Evolutionary conservation across 305 asterid species (phyloP).

Genomic region (Petunia hybrid): DNA sequence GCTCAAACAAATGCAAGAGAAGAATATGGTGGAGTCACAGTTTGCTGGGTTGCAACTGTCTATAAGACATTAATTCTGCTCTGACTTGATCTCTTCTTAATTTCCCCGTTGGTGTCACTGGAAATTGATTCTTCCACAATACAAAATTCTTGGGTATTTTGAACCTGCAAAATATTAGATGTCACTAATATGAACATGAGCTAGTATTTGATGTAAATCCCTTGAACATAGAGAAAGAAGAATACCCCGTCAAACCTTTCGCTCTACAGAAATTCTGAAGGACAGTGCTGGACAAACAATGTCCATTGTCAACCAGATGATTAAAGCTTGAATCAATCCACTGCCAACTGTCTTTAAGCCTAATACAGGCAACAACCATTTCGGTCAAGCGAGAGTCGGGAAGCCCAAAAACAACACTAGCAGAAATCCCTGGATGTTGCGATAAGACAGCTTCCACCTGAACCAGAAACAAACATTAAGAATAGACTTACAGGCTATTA

Average conservation of each 20-base stretch:
- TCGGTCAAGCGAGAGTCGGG: conserved; percentile 78
- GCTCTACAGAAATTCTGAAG: conserved; percentile 73
- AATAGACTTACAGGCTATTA: background rate
- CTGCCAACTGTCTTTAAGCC: conserved; percentile 65
- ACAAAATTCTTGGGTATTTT: conserved; percentile 76
- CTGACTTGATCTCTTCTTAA: conserved; percentile 72
- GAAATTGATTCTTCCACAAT: conserved; percentile 67
- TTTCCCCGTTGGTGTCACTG: conserved; percentile 81
- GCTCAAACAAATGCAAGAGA: background rate
- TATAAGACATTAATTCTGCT: conserved; percentile 55
- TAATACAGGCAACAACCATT: conserved; percentile 78
- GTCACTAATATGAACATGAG: background rate
- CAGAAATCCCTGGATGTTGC: conserved; percentile 77
- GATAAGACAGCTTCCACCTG: conserved; percentile 77
- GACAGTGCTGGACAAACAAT: conserved; percentile 55
- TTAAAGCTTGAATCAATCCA: conserved; percentile 58
- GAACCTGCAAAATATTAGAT: conserved; percentile 55
- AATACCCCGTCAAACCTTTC: conserved; percentile 70
- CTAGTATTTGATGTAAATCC: too few species aligned
- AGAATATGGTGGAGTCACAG: conserved; percentile 42
- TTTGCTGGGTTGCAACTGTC: conserved; percentile 58
- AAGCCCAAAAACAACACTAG: conserved; percentile 67
- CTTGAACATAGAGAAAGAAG: background rate
- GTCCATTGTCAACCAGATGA: conserved; percentile 37
- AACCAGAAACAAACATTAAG: conserved; percentile 26